phyloP scores from a whole-genome alignment of 371 early-diverging fungal genomes.

The Rhizopus arrhizus region DNA sequence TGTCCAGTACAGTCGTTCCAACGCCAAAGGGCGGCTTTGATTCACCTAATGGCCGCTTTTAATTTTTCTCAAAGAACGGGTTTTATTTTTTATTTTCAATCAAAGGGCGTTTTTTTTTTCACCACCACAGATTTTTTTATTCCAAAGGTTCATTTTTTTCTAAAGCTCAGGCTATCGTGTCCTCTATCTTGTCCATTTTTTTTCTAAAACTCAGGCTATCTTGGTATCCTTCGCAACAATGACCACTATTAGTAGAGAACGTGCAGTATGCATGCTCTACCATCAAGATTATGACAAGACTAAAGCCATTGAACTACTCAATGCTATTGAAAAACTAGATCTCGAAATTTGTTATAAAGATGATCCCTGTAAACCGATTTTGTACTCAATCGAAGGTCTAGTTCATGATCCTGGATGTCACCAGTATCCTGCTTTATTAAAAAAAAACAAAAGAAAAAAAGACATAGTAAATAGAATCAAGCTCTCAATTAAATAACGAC shows the following conservation, averaged over 20 bases:
- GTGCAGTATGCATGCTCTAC: conserved; percentile 24
- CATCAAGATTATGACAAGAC: conserved; percentile 25
- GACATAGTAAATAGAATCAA: conserved; percentile 8
- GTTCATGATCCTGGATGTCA: conserved; percentile 11
- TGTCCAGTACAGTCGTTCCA: too few relatives aligned
- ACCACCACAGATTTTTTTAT: not conserved
- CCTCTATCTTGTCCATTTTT: conserved; percentile 13
- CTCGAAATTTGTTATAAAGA: conserved; percentile 23
- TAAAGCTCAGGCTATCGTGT: conserved; percentile 20
- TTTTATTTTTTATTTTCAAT: too few relatives aligned
- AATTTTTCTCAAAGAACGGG: too few relatives aligned
- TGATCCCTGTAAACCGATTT: conserved; percentile 20
- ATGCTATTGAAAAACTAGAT: conserved; percentile 24
- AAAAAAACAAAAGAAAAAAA: conserved; percentile 4
- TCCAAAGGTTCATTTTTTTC: conserved; percentile 10
- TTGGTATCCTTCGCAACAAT: conserved; percentile 18
- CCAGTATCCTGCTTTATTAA: conserved; percentile 15
- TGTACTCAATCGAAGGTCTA: conserved; percentile 14
- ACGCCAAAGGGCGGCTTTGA: not conserved
- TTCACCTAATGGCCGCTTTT: not conserved
- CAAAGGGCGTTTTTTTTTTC: not conserved
- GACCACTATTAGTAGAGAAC: conserved; percentile 23
- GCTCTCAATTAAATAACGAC: conserved; percentile 9
- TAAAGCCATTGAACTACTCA: conserved; percentile 24
- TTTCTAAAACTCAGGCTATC: conserved; percentile 22